Base-by-base conservation (phyloP, 2,329 filamentous ascomycete genomes). In the Cyphellophora attinorum region DNA sequence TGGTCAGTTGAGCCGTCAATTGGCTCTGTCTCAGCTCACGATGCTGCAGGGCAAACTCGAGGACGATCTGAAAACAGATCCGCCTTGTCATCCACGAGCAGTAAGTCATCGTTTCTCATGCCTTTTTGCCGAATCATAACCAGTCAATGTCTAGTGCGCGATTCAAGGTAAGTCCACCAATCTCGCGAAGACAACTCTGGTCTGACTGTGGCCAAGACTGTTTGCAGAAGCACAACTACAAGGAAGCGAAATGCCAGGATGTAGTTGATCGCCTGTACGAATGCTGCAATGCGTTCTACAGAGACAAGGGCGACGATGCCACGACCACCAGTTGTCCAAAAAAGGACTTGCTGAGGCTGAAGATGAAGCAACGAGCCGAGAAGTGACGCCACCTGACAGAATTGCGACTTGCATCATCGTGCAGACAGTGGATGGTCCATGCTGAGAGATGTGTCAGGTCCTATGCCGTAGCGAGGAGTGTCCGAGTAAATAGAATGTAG, bases 241-340 rank as follows among this genome's bases (percentile, higher is more conserved):
- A 93, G 40, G 86, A 96, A 60, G 76, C 76, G 28, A 93, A 79
- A 53, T 98, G 91, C 59, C 74, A 81, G 53, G 58, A 64, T 12
- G 67, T 85, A 52, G 73, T 98, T 37, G 79, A 89, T 55, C 84
- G 85, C 3, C 65, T 98, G 15, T 98, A 96, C 59, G 81, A 91
- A 49, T 98, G 91, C 61, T 98, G 91, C 60, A 79, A 88, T 51
- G 72, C 75, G 10, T 94, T 96, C 56, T 96, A 98, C 61, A 65
- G 79, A 49, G 70, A 74, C 38, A 74, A 83, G 40, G 88, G 91
- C 11, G 79, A 93, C 37, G 62, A 76, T 15, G 86, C 84, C 19
- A 76, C 70, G 27, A 82, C 81, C 2, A 75, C 79, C 13, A 91
- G 84, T 63, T 98, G 91, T 54, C 91, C 91, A 0, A 89, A 89